phyloP scores from a whole-genome alignment of 768 basidiomycete species.

The Panellus pusillus region DNA sequence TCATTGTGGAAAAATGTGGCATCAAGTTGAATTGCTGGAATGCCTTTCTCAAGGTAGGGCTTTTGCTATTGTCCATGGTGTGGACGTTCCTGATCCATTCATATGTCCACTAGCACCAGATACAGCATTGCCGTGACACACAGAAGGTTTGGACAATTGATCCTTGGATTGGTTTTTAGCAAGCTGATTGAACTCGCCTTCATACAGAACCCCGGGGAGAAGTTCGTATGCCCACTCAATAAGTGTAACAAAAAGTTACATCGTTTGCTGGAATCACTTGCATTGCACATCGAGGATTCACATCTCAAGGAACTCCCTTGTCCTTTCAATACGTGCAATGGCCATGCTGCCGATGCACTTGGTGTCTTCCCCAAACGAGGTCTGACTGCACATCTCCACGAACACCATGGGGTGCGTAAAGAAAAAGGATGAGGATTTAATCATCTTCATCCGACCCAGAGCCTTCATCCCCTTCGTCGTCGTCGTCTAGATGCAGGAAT shows the following conservation, averaged over 20 bases:
- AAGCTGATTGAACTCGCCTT: too few relatives aligned
- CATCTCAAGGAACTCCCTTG: slow-evolving; percentile 12
- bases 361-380: slow-evolving; percentile 1
- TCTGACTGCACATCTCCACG: slow-evolving; percentile 3
- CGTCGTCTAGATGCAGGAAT: slow-evolving; percentile 4
- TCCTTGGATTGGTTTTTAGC: too few relatives aligned
- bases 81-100: too few relatives aligned
- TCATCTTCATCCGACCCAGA: slow-evolving; percentile 36
- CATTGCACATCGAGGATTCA: slow-evolving; percentile 1
- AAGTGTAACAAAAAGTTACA: slow-evolving; percentile 14
- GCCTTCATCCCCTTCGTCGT: slow-evolving; percentile 27
- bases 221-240: too few relatives aligned
- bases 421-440: slow-evolving; percentile 10
- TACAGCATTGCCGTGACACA: too few relatives aligned
- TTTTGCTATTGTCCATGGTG: too few relatives aligned
- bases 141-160: too few relatives aligned
- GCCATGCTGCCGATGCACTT: background rate
- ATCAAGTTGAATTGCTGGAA: too few relatives aligned
- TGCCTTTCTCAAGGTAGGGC: too few relatives aligned
- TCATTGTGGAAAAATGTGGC: too few relatives aligned
- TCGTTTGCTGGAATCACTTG: background rate
- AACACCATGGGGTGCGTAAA: background rate
- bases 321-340: slow-evolving; percentile 1
- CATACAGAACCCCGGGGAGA: too few relatives aligned
- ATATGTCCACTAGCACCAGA: too few relatives aligned